Evolutionary conservation across 2,329 filamentous ascomycete genomes (phyloP).

Genomic region (Pseudopyrenochaeta lycopersici): DNA sequence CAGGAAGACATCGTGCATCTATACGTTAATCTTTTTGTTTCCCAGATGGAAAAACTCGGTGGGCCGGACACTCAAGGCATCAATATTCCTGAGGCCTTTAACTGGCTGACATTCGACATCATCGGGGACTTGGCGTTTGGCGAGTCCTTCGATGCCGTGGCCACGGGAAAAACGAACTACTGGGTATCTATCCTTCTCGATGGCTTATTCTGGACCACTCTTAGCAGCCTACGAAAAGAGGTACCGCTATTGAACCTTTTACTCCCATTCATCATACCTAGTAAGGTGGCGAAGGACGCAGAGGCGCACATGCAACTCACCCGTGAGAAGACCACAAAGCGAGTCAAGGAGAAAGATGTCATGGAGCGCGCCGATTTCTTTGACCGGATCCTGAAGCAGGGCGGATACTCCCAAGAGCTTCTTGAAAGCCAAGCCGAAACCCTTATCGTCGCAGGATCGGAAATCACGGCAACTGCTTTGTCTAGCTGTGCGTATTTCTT

Average conservation of each 20-base stretch:
- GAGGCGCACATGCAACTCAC: too few species aligned
- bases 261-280: neutral
- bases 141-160: conserved; percentile 47
- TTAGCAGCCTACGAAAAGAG: neutral
- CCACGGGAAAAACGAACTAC: conserved; percentile 27
- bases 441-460: neutral
- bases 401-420: neutral
- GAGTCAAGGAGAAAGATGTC: too few species aligned
- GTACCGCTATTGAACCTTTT: neutral
- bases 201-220: neutral
- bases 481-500: neutral
- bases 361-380: too few species aligned
- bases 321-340: too few species aligned
- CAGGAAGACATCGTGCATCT: conserved; percentile 37
- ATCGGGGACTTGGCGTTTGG: conserved; percentile 61
- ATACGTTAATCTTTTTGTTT: conserved; percentile 6
- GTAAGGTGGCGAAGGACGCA: too few species aligned
- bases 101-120: conserved; percentile 26
- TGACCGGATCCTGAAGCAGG: too few species aligned
- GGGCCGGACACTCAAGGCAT: neutral
- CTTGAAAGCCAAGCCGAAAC: neutral
- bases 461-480: neutral
- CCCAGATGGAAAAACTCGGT: neutral
- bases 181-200: conserved; percentile 27
- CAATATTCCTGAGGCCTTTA: conserved; percentile 16